Conservation (phyloP, 768 basidiomycete genomes). For the Pseudohyphozyma bogoriensis region DNA sequence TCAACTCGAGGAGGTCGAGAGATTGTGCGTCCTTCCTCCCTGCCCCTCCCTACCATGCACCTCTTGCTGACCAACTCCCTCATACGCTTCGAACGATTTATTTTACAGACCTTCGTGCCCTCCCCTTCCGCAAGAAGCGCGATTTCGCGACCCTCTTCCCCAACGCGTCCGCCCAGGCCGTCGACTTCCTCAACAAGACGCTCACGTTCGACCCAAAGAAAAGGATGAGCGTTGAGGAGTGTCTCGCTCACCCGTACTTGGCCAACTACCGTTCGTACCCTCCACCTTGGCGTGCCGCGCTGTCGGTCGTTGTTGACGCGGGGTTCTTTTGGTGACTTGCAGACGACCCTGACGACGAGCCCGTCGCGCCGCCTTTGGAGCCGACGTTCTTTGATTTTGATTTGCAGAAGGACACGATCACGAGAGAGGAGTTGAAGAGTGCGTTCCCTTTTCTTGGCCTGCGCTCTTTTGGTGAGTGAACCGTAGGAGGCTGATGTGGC, state of each 20-base stretch:
- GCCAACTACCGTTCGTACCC: background rate
- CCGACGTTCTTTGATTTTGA: constrained; percentile 98
- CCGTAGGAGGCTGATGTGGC: no score
- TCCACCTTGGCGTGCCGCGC: background rate
- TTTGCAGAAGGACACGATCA: constrained; percentile 89
- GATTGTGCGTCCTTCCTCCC: constrained; percentile 47
- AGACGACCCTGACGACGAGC: constrained; percentile 93
- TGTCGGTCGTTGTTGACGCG: no score
- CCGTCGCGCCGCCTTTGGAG: constrained; percentile 85
- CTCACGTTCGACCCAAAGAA: constrained; percentile 77
- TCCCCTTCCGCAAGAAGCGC: constrained; percentile 74
- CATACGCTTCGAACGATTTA: no score
- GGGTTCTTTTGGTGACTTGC: background rate
- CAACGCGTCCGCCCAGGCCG: constrained; percentile 50
- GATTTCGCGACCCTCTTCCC: constrained; percentile 62
- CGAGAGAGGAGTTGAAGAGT: constrained; percentile 79
- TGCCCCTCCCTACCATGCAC: background rate
- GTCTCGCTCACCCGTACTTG: constrained; percentile 79
- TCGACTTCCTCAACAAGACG: constrained; percentile 65
- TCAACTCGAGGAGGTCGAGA: constrained; percentile 64
- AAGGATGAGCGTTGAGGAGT: constrained; percentile 77
- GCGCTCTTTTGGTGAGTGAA: background rate
- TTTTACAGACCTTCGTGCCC: constrained; percentile 51
- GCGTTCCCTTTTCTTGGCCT: constrained; percentile 14
- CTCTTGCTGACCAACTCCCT: no score